Percentiles rank a stretch among this genome's conserved stretches.
Conservation (phyloP, 1,284 basidiomycete genomes). For the Ceratobasidium papillatum region DNA sequence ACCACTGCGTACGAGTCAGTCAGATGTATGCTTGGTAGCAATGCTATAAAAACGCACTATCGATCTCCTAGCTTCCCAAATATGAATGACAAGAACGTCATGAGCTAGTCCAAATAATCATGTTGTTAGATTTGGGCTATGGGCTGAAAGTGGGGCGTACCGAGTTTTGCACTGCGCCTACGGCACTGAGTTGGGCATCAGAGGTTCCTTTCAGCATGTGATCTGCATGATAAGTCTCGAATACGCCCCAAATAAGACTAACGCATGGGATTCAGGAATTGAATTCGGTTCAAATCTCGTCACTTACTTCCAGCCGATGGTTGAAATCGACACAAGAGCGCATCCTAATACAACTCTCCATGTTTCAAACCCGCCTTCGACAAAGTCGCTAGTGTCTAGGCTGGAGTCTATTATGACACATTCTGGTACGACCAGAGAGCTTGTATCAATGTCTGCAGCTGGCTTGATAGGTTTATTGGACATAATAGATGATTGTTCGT, state of each 20-base stretch:
- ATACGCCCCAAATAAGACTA: slow-evolving; percentile 44
- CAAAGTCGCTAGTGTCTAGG: too few relatives aligned
- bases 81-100: background rate
- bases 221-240: slow-evolving; percentile 41
- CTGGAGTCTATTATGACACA: too few relatives aligned
- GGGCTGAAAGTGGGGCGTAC: slow-evolving; percentile 10
- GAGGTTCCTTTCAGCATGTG: slow-evolving; percentile 42
- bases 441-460: background rate
- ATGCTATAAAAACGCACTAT: too few relatives aligned
- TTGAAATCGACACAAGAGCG: slow-evolving; percentile 1
- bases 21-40: too few relatives aligned
- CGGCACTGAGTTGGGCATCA: slow-evolving; percentile 39
- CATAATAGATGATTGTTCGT: background rate
- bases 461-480: background rate
- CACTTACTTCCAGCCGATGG: slow-evolving; percentile 30
- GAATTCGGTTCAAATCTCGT: too few relatives aligned
- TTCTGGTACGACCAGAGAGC: background rate
- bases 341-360: slow-evolving; percentile 33
- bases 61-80: slow-evolving; percentile 39
- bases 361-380: slow-evolving; percentile 27
- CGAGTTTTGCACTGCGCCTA: slow-evolving; percentile 42
- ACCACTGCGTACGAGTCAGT: too few relatives aligned
- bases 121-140: background rate
- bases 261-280: too few relatives aligned
- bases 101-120: slow-evolving; percentile 1